Evolutionary conservation across 2,329 filamentous ascomycete species (phyloP), one percentile per base, ranked within the genome.

Genomic region (Trichoderma citrinoviride): DNA sequence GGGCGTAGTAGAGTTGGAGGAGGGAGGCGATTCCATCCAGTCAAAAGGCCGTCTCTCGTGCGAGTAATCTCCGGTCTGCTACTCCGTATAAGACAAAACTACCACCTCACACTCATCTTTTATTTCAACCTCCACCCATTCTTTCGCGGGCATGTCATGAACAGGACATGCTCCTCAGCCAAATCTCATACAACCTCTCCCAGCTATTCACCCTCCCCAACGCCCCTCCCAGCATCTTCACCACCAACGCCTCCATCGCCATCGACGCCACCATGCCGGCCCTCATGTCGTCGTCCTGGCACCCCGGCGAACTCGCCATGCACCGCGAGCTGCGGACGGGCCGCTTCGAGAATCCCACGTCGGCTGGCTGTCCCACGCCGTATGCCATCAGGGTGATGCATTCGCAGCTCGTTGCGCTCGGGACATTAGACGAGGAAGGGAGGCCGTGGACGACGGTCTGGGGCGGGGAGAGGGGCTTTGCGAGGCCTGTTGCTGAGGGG

Each of bases 371-470:
- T 1, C 86, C 86, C 0, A 80, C 81, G 5, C 81, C 85, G 17
- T 88, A 89, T 23, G 85, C 81, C 1, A 78, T 81, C 67, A 83
- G 90, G 67, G 81, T 93, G 3, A 80, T 83, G 57, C 77, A 78
- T 17, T 87, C 86, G 0, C 87, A 90, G 0, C 80, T 95, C 7
- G 79, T 95, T 15, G 91, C 90, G 0, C 77, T 96, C 19, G 92
- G 92, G 1, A 85, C 90, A 0, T 77, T 93, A 1, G 91, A 95
- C 71, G 75, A 77, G 2, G 71, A 86, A 21, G 83, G 83, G 2
- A 79, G 85, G 21, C 91, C 90, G 1, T 96, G 92, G 92, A 90
- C 89, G 17, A 90, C 90, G 0, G 68, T 96, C 7, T 90, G 90
- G 86, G 91, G 91, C n/a, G 92, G 92, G 17, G 80, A 88, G 65